Percentiles rank a stretch among this genome's conserved stretches.
Evolutionary conservation across 257 asterid species (phyloP).

Genomic region (Solanum virginianum): DNA sequence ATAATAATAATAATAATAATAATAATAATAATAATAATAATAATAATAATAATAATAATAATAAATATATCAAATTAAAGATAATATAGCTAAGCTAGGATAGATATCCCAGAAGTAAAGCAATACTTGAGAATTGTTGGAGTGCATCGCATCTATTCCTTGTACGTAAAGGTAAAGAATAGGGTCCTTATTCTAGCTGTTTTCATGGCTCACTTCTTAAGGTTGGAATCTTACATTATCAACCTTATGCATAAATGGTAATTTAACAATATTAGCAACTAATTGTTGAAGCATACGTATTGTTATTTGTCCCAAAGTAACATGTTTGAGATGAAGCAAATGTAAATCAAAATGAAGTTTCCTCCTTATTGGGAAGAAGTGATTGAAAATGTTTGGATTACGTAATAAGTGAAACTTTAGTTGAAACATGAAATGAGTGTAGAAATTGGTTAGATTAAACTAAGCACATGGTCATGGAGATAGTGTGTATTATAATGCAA

Average conservation of each 20-base stretch:
- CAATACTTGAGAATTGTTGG: background rate
- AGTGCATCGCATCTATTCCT: background rate
- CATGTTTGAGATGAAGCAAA: background rate
- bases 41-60: background rate
- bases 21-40: background rate
- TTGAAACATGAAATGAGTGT: background rate
- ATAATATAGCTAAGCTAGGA: background rate
- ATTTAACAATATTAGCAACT: background rate
- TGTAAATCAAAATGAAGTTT: background rate
- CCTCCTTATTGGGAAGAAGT: background rate
- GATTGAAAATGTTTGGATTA: background rate
- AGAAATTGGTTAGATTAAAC: background rate
- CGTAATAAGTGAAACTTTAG: background rate
- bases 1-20: background rate
- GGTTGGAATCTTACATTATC: background rate
- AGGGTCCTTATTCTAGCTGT: background rate
- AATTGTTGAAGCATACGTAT: background rate
- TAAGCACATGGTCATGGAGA: background rate
- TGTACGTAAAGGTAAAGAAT: background rate
- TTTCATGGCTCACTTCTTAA: background rate
- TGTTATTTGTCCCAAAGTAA: background rate
- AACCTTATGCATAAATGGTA: background rate
- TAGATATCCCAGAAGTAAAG: background rate
- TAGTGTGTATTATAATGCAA: background rate
- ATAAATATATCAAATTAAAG: background rate